Conservation (phyloP, 2,329 filamentous ascomycete genomes). For the Diaporthe helianthi region DNA sequence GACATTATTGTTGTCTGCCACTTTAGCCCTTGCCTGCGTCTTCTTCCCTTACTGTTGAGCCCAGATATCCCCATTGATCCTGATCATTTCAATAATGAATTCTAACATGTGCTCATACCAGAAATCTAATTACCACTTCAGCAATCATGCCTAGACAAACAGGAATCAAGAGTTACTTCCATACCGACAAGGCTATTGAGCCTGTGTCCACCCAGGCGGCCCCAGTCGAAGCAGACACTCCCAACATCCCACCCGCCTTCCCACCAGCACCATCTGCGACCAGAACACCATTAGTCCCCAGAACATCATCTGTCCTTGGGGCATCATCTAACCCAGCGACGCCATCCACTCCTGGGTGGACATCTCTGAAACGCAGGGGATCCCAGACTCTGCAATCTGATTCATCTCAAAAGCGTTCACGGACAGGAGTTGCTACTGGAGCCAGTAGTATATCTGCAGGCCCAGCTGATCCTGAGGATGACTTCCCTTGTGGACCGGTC, state of each 20-base stretch:
- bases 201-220: neutral
- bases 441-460: neutral
- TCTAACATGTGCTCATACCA: neutral
- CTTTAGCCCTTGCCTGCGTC: neutral
- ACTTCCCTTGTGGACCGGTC: constrained; percentile 41
- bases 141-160: neutral
- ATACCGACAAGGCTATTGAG: neutral
- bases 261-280: neutral
- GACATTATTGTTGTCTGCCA: neutral
- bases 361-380: neutral
- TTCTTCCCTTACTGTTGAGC: neutral
- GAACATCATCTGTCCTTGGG: neutral
- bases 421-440: neutral
- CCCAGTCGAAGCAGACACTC: neutral
- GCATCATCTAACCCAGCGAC: neutral
- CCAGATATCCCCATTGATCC: neutral
- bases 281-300: neutral
- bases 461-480: neutral
- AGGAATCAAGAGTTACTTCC: neutral
- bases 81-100: neutral
- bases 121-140: neutral
- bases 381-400: neutral
- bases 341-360: neutral
- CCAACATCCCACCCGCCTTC: neutral
- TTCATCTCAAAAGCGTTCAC: neutral